These are phyloP conservation scores for Pythium chondricola DNA, from an alignment of 352 stramenopile genomes.

Conservation along the genomic window DNA sequence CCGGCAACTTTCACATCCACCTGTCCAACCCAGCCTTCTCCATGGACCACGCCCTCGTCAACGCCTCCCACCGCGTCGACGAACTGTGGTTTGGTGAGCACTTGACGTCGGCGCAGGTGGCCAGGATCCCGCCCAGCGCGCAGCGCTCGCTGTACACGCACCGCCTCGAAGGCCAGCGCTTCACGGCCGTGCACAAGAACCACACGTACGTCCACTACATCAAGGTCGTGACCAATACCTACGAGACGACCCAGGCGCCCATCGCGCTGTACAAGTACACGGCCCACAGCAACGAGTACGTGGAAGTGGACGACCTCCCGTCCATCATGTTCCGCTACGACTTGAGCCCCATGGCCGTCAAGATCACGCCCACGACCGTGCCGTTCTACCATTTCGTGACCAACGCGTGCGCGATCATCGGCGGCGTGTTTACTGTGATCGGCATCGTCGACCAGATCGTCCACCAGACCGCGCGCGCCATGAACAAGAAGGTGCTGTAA, in stretches of 20 bases:
- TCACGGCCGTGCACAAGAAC: constrained; percentile 90
- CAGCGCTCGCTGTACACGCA: constrained; percentile 91
- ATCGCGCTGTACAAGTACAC: constrained; percentile 89
- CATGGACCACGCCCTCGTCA: constrained; percentile 84
- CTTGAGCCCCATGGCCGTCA: constrained; percentile 90
- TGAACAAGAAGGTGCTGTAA: constrained; percentile 90
- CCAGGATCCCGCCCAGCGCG: constrained; percentile 83
- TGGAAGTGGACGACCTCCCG: constrained; percentile 79
- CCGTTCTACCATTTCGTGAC: constrained; percentile 86
- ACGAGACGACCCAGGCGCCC: constrained; percentile 43
- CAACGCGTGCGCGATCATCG: constrained; percentile 75
- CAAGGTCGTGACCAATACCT: constrained; percentile 95
- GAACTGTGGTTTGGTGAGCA: constrained; percentile 94
- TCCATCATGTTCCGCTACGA: constrained; percentile 91
- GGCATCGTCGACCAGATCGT: constrained; percentile 82
- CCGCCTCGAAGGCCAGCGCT: constrained; percentile 90
- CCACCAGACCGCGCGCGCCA: constrained; percentile 74
- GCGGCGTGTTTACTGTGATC: constrained; percentile 80
- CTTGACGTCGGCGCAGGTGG: constrained; percentile 37
- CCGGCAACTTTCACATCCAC: constrained; percentile 98
- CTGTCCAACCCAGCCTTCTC: constrained; percentile 94
- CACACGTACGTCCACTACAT: constrained; percentile 99
- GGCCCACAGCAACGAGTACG: constrained; percentile 84
- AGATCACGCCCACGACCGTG: constrained; percentile 89
- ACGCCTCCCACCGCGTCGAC: constrained; percentile 94